phyloP scores from a whole-genome alignment of 2,329 filamentous ascomycete species.

The Neofusicoccum parvum region DNA sequence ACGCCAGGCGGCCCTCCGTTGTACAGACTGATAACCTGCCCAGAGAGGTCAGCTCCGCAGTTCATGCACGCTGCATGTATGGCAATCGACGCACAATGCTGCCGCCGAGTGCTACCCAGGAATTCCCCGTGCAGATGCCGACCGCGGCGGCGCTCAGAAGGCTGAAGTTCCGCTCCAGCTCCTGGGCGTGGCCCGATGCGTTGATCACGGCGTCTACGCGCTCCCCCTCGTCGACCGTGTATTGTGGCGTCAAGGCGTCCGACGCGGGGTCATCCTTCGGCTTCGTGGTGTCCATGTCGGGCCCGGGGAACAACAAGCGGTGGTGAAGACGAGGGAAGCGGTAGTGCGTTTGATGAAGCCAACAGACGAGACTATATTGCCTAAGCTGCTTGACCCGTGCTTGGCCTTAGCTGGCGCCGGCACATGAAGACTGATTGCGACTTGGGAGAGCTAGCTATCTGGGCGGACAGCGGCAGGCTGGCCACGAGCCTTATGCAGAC shows the following conservation, averaged over 20 bases:
- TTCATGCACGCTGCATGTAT: slow-evolving; percentile 9
- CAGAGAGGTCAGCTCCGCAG: background rate
- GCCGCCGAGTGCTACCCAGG: slow-evolving; percentile 52
- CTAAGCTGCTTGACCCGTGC: background rate
- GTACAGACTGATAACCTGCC: slow-evolving; percentile 43
- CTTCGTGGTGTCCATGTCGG: slow-evolving; percentile 6
- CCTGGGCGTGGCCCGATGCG: slow-evolving; percentile 54
- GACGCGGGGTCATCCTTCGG: slow-evolving; percentile 7
- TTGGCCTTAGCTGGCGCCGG: background rate
- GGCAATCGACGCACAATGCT: slow-evolving; percentile 42
- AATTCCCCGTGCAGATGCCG: slow-evolving; percentile 47
- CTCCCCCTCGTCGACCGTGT: slow-evolving; percentile 24
- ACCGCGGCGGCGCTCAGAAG: slow-evolving; percentile 50
- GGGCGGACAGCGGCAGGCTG: background rate
- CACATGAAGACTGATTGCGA: background rate
- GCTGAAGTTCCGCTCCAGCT: slow-evolving; percentile 54
- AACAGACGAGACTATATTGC: background rate
- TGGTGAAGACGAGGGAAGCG: background rate
- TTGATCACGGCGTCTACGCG: slow-evolving; percentile 45
- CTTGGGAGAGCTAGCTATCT: background rate
- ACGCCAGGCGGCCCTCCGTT: slow-evolving; percentile 51
- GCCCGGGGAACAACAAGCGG: background rate
- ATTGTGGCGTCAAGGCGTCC: slow-evolving; percentile 1
- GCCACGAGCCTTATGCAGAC: background rate
- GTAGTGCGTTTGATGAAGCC: no score